Conservation (phyloP, 768 basidiomycete genomes). For the Xanthoconium stramineum region DNA sequence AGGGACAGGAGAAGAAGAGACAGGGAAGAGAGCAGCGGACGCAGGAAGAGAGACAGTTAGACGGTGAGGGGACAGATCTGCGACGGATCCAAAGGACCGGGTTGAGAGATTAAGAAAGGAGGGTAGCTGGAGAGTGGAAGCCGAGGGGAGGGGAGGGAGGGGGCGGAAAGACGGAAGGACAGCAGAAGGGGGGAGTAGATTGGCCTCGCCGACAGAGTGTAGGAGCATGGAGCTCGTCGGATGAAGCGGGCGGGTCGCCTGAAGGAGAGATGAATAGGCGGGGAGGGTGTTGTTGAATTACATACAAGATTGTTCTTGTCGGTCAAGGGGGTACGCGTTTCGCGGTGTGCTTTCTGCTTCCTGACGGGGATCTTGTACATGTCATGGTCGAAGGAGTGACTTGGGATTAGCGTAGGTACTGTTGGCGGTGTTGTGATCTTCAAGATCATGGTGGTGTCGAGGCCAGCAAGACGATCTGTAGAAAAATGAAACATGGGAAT, state of each 20-base stretch:
- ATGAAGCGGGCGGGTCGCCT: slow-evolving; percentile 11
- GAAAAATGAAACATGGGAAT: slow-evolving; percentile 35
- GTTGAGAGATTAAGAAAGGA: slow-evolving; percentile 34
- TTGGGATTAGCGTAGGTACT: slow-evolving; percentile 28
- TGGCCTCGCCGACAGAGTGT: slow-evolving; percentile 5
- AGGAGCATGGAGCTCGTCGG: slow-evolving; percentile 18
- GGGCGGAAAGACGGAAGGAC: slow-evolving; percentile 24
- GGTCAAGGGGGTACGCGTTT: slow-evolving; percentile 30
- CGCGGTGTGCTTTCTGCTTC: slow-evolving; percentile 19
- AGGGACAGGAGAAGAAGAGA: slow-evolving; percentile 11
- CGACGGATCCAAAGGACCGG: slow-evolving; percentile 15
- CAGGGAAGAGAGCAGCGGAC: slow-evolving; percentile 14
- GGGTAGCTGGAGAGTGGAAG: slow-evolving; percentile 39
- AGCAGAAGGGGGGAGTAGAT: slow-evolving; percentile 9
- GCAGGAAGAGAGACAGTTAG: slow-evolving; percentile 13
- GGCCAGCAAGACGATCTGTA: slow-evolving; percentile 41
- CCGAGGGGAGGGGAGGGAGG: slow-evolving; percentile 34
- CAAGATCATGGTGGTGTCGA: slow-evolving; percentile 37
- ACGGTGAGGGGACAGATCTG: slow-evolving; percentile 6
- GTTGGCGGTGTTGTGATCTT: slow-evolving; percentile 30
- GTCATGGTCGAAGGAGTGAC: slow-evolving; percentile 17
- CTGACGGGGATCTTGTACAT: slow-evolving; percentile 15
- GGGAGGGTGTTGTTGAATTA: slow-evolving; percentile 10
- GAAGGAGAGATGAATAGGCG: slow-evolving; percentile 14
- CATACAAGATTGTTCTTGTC: slow-evolving; percentile 33